A percentile compares a stretch with the other conserved stretches of the same genome.
phyloP scores from a whole-genome alignment of 192 early-diverging fungal genomes.

The Funneliformis geosporum region DNA sequence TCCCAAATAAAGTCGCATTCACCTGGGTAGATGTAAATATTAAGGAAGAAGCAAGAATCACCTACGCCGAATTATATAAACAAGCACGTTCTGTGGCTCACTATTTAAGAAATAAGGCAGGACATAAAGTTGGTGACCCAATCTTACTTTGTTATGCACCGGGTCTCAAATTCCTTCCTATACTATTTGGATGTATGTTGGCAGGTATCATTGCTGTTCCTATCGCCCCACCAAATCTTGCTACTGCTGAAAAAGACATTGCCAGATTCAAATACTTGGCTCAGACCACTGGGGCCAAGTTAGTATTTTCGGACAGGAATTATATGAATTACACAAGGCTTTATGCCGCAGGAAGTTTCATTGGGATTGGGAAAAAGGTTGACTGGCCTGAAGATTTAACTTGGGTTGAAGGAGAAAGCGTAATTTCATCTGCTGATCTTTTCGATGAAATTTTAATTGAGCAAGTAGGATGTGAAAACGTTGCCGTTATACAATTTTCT shows the following conservation, averaged over 20 bases:
- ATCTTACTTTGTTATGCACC: constrained; percentile 29
- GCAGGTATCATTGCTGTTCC: constrained; percentile 23
- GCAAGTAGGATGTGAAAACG: constrained; percentile 8
- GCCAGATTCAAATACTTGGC: constrained; percentile 19
- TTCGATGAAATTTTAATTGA: constrained; percentile 26
- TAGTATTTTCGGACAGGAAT: constrained; percentile 16
- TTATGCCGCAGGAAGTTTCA: constrained; percentile 5
- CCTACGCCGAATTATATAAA: not conserved
- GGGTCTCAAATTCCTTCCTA: constrained; percentile 23
- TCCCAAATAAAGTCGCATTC: constrained; percentile 8
- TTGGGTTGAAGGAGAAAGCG: constrained; percentile 15
- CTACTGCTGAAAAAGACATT: constrained; percentile 27
- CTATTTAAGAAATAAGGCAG: not conserved
- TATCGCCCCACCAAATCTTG: constrained; percentile 21
- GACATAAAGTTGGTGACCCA: constrained; percentile 15
- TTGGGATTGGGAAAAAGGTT: constrained; percentile 12
- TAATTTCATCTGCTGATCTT: not conserved
- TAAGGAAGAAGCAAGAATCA: not conserved
- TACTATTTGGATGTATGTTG: constrained; percentile 26
- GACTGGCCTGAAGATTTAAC: constrained; percentile 29
- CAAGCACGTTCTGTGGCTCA: constrained; percentile 16
- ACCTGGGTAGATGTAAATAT: constrained; percentile 11
- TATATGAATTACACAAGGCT: constrained; percentile 13
- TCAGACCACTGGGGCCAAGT: not conserved
- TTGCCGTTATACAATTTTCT: constrained; percentile 30